phyloP scores from a whole-genome alignment of 225 moss, liverwort and hornwort genomes.

The Pleurozium schreberi region DNA sequence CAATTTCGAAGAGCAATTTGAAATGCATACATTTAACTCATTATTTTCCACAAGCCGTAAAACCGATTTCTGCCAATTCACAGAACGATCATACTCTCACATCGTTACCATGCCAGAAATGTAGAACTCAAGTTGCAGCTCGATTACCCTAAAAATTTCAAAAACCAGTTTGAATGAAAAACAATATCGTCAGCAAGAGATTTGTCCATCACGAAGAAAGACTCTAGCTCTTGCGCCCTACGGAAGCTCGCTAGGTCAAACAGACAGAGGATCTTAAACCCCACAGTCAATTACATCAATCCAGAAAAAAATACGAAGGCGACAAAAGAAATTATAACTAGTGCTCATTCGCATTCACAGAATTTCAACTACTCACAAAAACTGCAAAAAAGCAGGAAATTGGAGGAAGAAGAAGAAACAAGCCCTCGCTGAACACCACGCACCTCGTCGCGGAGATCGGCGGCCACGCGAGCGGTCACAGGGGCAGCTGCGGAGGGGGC shows the following conservation, averaged over 20 bases:
- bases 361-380: neutral
- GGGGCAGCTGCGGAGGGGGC: conserved; percentile 19
- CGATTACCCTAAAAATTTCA: too few species aligned
- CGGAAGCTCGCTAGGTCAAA: neutral
- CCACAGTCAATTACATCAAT: neutral
- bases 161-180: too few species aligned
- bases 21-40: too few species aligned
- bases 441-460: conserved; percentile 91
- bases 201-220: too few species aligned
- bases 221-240: neutral
- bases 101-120: too few species aligned
- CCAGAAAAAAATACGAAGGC: neutral
- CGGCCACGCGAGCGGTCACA: conserved; percentile 49
- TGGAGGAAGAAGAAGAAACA: neutral
- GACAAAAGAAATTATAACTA: neutral
- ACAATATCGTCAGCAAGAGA: too few species aligned
- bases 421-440: neutral
- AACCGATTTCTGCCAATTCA: too few species aligned
- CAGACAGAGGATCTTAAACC: neutral
- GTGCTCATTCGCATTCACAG: neutral
- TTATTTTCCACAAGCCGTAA: too few species aligned
- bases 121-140: too few species aligned
- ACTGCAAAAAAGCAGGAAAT: neutral
- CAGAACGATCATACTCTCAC: too few species aligned
- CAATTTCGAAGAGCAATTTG: too few species aligned